phyloP scores from a whole-genome alignment of 148 eudicot species.

The Spergularia bocconei region DNA sequence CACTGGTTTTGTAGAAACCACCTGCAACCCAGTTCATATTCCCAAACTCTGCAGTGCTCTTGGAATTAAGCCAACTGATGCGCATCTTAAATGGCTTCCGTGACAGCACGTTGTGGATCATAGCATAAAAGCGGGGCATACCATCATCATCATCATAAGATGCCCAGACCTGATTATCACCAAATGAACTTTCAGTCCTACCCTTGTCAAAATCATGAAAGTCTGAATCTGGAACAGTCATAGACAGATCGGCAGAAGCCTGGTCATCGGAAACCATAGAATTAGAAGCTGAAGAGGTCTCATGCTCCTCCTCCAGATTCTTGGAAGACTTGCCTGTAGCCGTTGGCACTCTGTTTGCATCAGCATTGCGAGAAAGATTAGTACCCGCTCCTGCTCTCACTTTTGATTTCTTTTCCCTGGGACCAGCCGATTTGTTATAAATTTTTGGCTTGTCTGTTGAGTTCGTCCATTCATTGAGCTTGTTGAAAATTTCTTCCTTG shows the following conservation, averaged over 20 bases:
- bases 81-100: conserved; percentile 66
- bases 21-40: conserved; percentile 50
- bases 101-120: conserved; percentile 60
- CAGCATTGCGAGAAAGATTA: conserved; percentile 17
- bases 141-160: conserved; percentile 83
- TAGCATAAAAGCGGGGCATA: conserved; percentile 80
- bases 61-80: conserved; percentile 72
- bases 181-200: conserved; percentile 48
- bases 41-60: conserved; percentile 51
- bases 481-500: conserved; percentile 40
- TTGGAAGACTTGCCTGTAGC: conserved; percentile 24
- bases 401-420: conserved; percentile 21
- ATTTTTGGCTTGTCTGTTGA: conserved; percentile 13
- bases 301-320: not conserved
- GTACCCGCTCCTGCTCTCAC: conserved; percentile 1
- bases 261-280: conserved; percentile 26
- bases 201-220: conserved; percentile 71
- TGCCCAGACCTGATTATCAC: conserved; percentile 76
- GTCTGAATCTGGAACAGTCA: conserved; percentile 66
- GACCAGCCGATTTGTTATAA: conserved; percentile 8
- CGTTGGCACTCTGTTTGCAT: conserved; percentile 23
- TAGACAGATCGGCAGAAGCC: conserved; percentile 31
- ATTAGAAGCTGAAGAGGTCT: conserved; percentile 1
- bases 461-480: conserved; percentile 37
- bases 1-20: conserved; percentile 69